These are phyloP conservation scores for Hansenula sp. DNA, from an alignment of 1,139 yeast genomes.

Conservation along the genomic window DNA sequence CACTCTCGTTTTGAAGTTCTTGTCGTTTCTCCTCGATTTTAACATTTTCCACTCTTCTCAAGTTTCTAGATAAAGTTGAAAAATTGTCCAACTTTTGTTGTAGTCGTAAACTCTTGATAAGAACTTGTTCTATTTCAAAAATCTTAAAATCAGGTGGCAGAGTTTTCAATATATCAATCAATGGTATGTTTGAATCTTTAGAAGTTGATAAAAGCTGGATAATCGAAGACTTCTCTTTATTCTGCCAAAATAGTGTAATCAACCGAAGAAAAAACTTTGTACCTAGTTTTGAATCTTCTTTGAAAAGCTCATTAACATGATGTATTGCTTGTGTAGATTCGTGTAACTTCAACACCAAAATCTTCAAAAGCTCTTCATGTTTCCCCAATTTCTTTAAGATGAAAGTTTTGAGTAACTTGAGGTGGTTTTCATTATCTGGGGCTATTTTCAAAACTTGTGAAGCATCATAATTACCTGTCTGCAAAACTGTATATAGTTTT, in stretches of 20 bases:
- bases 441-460: constrained; percentile 43
- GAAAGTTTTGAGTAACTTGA: constrained; percentile 45
- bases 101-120: constrained; percentile 43
- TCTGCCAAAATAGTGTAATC: constrained; percentile 27
- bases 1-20: constrained; percentile 12
- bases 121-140: constrained; percentile 37
- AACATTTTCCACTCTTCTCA: constrained; percentile 34
- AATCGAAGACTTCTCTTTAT: constrained; percentile 30
- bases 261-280: constrained; percentile 27
- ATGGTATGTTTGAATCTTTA: constrained; percentile 51
- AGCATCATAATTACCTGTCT: constrained; percentile 12
- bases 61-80: constrained; percentile 26
- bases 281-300: constrained; percentile 36
- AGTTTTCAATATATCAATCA: constrained; percentile 38
- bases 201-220: constrained; percentile 41
- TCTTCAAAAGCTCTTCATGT: constrained; percentile 61
- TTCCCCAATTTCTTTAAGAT: constrained; percentile 57
- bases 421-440: constrained; percentile 6
- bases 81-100: constrained; percentile 26
- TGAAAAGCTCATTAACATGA: constrained; percentile 54
- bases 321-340: constrained; percentile 55
- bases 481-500: constrained; percentile 24
- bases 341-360: constrained; percentile 53
- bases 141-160: constrained; percentile 43
- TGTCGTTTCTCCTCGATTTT: constrained; percentile 33